A percentile compares a stretch with the other conserved stretches of the same genome.
Evolutionary conservation across 805 yeast species (phyloP).

Genomic region (Candida palmyrensis): DNA sequence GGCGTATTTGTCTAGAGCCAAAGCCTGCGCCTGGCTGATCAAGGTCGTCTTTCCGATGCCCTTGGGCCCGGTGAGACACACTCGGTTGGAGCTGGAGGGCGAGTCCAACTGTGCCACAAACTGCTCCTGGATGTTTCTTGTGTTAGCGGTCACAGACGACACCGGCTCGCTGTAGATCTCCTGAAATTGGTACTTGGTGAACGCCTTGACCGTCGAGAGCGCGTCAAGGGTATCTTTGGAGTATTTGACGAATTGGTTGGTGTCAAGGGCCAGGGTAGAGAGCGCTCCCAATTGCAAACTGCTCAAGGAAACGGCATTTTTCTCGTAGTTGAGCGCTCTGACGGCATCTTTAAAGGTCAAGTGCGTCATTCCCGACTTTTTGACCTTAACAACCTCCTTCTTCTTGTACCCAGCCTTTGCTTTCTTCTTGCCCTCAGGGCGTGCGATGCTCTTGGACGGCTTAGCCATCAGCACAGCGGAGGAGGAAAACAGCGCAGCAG

Average conservation of each 20-base stretch:
- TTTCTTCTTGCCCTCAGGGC: constrained; percentile 20
- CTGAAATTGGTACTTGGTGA: constrained; percentile 61
- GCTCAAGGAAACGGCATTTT: constrained; percentile 18
- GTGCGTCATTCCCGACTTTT: constrained; percentile 40
- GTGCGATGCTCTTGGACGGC: too few relatives aligned
- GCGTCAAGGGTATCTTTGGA: constrained; percentile 34
- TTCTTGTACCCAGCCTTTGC: constrained; percentile 18
- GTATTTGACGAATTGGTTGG: constrained; percentile 26
- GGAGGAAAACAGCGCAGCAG: constrained; percentile 5
- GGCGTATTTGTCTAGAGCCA: constrained; percentile 34
- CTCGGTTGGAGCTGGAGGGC: constrained; percentile 41
- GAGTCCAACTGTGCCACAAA: constrained; percentile 34
- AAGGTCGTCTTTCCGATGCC: constrained; percentile 80
- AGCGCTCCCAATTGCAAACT: constrained; percentile 3
- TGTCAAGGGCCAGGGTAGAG: constrained; percentile 2
- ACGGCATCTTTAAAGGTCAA: constrained; percentile 34
- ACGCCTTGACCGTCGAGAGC: constrained; percentile 54
- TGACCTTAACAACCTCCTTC: constrained; percentile 17
- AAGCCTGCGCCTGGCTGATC: constrained; percentile 63
- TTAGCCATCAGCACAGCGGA: constrained; percentile 11
- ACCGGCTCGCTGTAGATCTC: constrained; percentile 62
- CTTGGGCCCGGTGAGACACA: constrained; percentile 58
- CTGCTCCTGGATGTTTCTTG: constrained; percentile 30
- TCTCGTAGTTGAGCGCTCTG: constrained; percentile 28
- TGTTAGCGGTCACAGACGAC: constrained; percentile 49